A percentile compares a stretch with the other conserved stretches of the same genome.
Conservation (phyloP, 495 filamentous ascomycete species). For the Penicillium bialowiezense region DNA sequence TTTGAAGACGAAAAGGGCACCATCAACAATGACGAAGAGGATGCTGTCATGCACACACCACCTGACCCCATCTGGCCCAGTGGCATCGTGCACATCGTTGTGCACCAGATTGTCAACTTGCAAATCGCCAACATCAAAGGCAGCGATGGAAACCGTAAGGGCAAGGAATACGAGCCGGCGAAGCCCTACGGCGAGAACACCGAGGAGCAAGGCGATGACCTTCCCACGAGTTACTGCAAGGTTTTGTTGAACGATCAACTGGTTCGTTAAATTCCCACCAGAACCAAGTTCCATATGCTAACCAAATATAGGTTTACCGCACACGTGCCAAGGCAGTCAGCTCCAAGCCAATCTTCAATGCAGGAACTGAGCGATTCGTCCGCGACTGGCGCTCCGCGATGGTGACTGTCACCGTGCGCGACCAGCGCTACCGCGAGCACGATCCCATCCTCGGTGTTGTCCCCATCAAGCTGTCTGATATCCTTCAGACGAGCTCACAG, state of each 20-base stretch:
- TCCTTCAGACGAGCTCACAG: conserved; percentile 82
- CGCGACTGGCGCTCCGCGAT: conserved; percentile 88
- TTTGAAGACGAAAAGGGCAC: conserved; percentile 87
- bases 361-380: conserved; percentile 91
- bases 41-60: conserved; percentile 83
- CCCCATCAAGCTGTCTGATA: conserved; percentile 78
- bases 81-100: conserved; percentile 75
- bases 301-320: conserved; percentile 61
- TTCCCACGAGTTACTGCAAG: conserved; percentile 90
- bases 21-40: conserved; percentile 71
- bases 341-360: conserved; percentile 94
- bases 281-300: background rate
- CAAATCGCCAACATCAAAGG: conserved; percentile 76
- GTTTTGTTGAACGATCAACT: conserved; percentile 86
- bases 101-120: conserved; percentile 94
- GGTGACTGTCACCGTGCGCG: conserved; percentile 82
- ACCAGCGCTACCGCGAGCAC: conserved; percentile 84
- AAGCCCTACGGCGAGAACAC: conserved; percentile 79
- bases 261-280: conserved; percentile 33
- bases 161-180: conserved; percentile 85
- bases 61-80: conserved; percentile 93
- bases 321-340: conserved; percentile 88
- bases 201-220: conserved; percentile 71
- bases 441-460: conserved; percentile 93
- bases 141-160: conserved; percentile 59